phyloP scores from a whole-genome alignment of 106 monocot species.

The Dendrobium officinale region DNA sequence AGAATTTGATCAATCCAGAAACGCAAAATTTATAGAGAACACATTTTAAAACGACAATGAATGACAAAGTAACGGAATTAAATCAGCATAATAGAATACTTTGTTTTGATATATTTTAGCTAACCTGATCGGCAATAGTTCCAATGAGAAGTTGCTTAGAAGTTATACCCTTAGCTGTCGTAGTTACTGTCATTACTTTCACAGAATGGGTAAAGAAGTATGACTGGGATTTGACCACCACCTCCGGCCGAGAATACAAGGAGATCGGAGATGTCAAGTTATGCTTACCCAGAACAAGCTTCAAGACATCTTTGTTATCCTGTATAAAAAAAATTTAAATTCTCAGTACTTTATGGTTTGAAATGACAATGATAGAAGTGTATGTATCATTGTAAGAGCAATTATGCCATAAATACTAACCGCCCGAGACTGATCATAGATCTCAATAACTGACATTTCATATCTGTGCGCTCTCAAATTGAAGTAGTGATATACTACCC shows the following conservation, averaged over 20 bases:
- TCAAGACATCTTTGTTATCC: slow-evolving; percentile 95
- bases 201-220: slow-evolving; percentile 97
- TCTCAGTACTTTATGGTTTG: background rate
- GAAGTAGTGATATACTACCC: slow-evolving; percentile 99
- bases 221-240: slow-evolving; percentile 74
- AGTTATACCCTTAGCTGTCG: slow-evolving; percentile 93
- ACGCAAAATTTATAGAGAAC: background rate
- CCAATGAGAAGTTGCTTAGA: slow-evolving; percentile 96
- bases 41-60: background rate
- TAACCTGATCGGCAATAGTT: slow-evolving; percentile 85
- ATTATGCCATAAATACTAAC: slow-evolving; percentile 30
- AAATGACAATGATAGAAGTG: background rate
- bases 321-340: slow-evolving; percentile 21
- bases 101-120: background rate
- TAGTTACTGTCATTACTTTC: slow-evolving; percentile 70
- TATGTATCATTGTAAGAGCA: background rate
- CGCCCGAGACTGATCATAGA: slow-evolving; percentile 93
- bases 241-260: slow-evolving; percentile 72
- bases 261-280: slow-evolving; percentile 84
- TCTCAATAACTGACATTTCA: slow-evolving; percentile 97
- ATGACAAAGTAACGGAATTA: background rate
- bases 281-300: slow-evolving; percentile 87
- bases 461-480: slow-evolving; percentile 97
- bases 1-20: background rate
- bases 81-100: background rate